phyloP scores from a whole-genome alignment of 2,329 filamentous ascomycete genomes.

The Nannizziopsis barbatae region DNA sequence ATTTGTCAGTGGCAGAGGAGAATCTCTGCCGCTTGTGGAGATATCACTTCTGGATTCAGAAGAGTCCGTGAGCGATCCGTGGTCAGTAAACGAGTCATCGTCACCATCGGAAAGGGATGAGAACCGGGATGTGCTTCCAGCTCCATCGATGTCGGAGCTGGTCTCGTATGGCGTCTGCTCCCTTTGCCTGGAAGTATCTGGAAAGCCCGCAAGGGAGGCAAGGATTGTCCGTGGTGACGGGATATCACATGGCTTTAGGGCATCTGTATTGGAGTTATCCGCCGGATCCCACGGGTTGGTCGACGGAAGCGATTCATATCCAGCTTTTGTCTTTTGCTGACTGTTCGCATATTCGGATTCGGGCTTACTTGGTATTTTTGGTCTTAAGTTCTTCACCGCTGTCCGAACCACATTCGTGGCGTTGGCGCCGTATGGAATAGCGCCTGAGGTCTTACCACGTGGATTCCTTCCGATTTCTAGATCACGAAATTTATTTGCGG shows the following conservation, averaged over 20 bases:
- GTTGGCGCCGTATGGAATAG: background rate
- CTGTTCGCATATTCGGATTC: background rate
- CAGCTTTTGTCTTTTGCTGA: background rate
- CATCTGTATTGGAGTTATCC: slow-evolving; percentile 29
- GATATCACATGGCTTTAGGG: background rate
- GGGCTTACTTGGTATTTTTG: background rate
- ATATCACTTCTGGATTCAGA: background rate
- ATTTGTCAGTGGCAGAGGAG: slow-evolving; percentile 16
- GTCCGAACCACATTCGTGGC: background rate
- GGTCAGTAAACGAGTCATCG: slow-evolving; percentile 11
- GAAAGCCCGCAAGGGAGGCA: slow-evolving; percentile 16
- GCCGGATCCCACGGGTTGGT: slow-evolving; percentile 24
- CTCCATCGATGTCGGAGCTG: background rate
- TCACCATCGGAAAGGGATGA: background rate
- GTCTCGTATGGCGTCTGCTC: slow-evolving; percentile 14
- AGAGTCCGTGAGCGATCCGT: slow-evolving; percentile 3
- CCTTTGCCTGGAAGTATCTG: slow-evolving; percentile 1
- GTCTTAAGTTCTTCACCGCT: slow-evolving; percentile 8
- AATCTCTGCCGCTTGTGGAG: slow-evolving; percentile 17
- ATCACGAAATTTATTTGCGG: slow-evolving; percentile 16
- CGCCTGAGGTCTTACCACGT: background rate
- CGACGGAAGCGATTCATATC: slow-evolving; percentile 1
- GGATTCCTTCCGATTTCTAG: slow-evolving; percentile 10
- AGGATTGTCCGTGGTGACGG: slow-evolving; percentile 21
- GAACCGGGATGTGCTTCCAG: background rate